Evolutionary conservation across 2,329 filamentous ascomycete species (phyloP).

Genomic region (Sporothrix luriei): DNA sequence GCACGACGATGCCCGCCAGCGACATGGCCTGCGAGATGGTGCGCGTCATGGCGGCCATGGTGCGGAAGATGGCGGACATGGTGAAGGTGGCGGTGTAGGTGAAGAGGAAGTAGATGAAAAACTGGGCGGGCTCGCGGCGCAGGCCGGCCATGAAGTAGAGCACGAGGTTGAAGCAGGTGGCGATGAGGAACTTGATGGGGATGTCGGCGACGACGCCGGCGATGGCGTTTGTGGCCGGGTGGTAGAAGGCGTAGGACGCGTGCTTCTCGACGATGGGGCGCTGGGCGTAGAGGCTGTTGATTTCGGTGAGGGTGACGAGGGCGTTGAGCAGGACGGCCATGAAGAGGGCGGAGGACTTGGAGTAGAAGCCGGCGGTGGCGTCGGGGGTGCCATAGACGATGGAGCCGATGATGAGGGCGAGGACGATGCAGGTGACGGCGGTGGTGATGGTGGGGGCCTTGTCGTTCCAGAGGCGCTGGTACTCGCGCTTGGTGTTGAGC

Average conservation of each 20-base stretch:
- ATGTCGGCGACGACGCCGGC: conserved; percentile 84
- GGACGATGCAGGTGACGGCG: conserved; percentile 74
- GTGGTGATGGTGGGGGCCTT: conserved; percentile 76
- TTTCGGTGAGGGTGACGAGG: conserved; percentile 78
- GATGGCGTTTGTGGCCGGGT: conserved; percentile 82
- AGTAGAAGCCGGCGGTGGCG: conserved; percentile 48
- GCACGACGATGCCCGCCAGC: conserved; percentile 61
- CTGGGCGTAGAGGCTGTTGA: conserved; percentile 83
- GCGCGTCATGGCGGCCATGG: conserved; percentile 73
- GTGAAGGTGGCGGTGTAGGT: conserved; percentile 71
- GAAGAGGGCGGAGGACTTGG: conserved; percentile 78
- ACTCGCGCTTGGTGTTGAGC: conserved; percentile 65
- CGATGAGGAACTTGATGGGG: conserved; percentile 77
- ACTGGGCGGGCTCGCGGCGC: conserved; percentile 69
- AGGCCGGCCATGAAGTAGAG: conserved; percentile 89
- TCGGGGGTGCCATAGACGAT: conserved; percentile 34
- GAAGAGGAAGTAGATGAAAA: conserved; percentile 84
- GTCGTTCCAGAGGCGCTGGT: conserved; percentile 78
- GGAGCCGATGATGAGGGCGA: conserved; percentile 35
- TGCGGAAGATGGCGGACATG: conserved; percentile 86
- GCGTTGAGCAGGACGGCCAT: conserved; percentile 86
- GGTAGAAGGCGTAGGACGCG: conserved; percentile 85
- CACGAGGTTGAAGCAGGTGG: conserved; percentile 73
- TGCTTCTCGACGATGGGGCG: conserved; percentile 93
- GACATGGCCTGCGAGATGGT: conserved; percentile 67